Evolutionary conservation across 1,284 basidiomycete genomes (phyloP), one percentile per base, ranked within the genome.

Genomic region (Ceratobasidium sp.): DNA sequence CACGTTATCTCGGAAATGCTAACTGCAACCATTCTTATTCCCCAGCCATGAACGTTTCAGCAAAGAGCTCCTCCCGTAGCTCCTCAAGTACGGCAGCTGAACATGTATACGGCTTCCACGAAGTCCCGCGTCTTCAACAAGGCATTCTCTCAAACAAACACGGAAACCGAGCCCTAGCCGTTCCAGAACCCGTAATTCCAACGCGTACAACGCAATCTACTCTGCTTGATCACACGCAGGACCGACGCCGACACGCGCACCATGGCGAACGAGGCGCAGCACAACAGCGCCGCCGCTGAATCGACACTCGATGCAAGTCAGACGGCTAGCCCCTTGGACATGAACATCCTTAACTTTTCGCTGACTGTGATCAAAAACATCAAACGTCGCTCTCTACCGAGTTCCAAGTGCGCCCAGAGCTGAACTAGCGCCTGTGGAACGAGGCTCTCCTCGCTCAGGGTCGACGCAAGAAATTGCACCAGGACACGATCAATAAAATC

Each of bases 41-140:
- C 97, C 96, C 92, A 96, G 98, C 87, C 97, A 98, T 94, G 97
- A 96, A 86, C 94, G 96, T 82, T 98, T 99, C 85, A 97, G 96
- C 61, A 97, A 96, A 84, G 92, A 93, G 67, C 94, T 98, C 82
- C 89, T 98, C 67, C 97, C 97, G 0, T 92, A 94, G 70, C 93
- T 98, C 86, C 99, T 98, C 90, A 95, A 98, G 96, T 97, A 3
- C 90, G 96, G 12, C 97, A 99, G 85, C 88, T 99, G 57, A 99
- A 99, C 90, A 99, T 98, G 87, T n/a, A n/a, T 99, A 99, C 84
- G 97, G 98, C 83, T 99, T 98, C 83, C 96, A 97, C 88, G 99
- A 98, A 87, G 94, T 97, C 74, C 96, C 96, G 0, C 96, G 98
- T 84, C 91, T 99, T 26, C 96, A 98, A 83, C 96, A 98, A 84